Conservation (phyloP, 2,329 filamentous ascomycete species). For the Aureobasidium sp. region DNA sequence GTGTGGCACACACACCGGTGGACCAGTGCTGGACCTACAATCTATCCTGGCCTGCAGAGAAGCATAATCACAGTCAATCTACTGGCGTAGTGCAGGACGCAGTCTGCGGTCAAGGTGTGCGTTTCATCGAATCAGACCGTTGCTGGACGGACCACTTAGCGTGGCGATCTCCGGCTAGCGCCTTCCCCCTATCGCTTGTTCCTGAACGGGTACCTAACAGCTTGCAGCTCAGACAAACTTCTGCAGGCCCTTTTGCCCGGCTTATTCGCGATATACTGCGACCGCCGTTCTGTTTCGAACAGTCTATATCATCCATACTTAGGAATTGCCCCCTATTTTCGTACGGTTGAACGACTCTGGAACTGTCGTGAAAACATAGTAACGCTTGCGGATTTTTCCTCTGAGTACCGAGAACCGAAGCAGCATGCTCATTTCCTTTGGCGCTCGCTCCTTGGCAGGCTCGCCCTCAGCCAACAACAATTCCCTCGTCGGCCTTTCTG, state of each 20-base stretch:
- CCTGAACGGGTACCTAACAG: conserved; percentile 14
- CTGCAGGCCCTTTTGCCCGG: conserved; percentile 5
- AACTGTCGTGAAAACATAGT: background rate
- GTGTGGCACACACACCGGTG: conserved; percentile 1
- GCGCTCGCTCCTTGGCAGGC: conserved; percentile 13
- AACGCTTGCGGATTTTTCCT: background rate
- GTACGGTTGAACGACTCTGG: background rate
- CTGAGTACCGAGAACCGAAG: background rate
- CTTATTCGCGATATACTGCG: conserved; percentile 8
- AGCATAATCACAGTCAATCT: conserved; percentile 12
- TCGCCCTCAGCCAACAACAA: conserved; percentile 9
- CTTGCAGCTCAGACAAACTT: background rate
- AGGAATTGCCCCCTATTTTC: conserved; percentile 1
- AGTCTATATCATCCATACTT: background rate
- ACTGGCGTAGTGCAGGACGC: conserved; percentile 3
- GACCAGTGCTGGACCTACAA: background rate
- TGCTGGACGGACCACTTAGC: conserved; percentile 8
- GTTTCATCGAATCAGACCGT: conserved; percentile 15
- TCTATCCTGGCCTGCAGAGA: conserved; percentile 8
- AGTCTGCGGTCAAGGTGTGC: conserved; percentile 12
- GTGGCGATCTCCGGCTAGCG: conserved; percentile 12
- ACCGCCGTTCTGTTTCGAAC: conserved; percentile 9
- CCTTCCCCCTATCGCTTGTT: conserved; percentile 10
- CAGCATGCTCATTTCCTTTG: conserved; percentile 12
- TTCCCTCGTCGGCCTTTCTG: conserved; percentile 9